phyloP scores from a whole-genome alignment of 2,329 filamentous ascomycete genomes.

The Westerdykella sp. region DNA sequence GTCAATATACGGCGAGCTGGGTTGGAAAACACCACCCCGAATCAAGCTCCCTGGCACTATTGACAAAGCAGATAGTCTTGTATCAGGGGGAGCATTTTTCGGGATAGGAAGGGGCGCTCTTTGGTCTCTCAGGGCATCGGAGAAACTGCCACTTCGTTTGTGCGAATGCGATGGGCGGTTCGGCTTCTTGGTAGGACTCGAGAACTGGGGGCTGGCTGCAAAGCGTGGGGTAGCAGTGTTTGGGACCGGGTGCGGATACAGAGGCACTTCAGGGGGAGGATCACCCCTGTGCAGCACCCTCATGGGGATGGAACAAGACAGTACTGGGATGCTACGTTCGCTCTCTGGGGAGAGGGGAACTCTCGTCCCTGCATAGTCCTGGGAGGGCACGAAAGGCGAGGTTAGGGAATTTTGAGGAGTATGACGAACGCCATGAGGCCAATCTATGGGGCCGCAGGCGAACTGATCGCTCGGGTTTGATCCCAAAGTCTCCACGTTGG shows the following conservation, averaged over 20 bases:
- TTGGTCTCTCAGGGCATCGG: slow-evolving; percentile 72
- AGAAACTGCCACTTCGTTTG: slow-evolving; percentile 81
- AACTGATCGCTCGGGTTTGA: slow-evolving; percentile 37
- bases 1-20: slow-evolving; percentile 74
- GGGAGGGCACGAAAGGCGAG: slow-evolving; percentile 29
- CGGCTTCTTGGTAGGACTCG: slow-evolving; percentile 19
- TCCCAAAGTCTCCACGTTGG: slow-evolving; percentile 29
- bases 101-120: slow-evolving; percentile 47
- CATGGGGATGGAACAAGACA: slow-evolving; percentile 56
- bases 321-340: slow-evolving; percentile 50
- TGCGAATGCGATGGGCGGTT: slow-evolving; percentile 47
- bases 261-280: slow-evolving; percentile 33
- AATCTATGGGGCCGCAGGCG: slow-evolving; percentile 35
- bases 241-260: slow-evolving; percentile 36
- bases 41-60: slow-evolving; percentile 79
- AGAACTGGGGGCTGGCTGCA: slow-evolving; percentile 25
- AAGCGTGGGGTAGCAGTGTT: slow-evolving; percentile 25
- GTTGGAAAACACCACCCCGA: slow-evolving; percentile 76
- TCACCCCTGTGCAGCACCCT: slow-evolving; percentile 33
- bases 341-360: slow-evolving; percentile 42
- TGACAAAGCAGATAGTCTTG: slow-evolving; percentile 51
- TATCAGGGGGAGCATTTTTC: slow-evolving; percentile 38
- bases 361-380: slow-evolving; percentile 23
- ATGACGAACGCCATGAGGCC: slow-evolving; percentile 31
- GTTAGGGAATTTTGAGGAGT: slow-evolving; percentile 34